These are phyloP conservation scores for Geosiphon pyriformis DNA, from an alignment of 192 early-diverging fungal species.

Conservation along the genomic window DNA sequence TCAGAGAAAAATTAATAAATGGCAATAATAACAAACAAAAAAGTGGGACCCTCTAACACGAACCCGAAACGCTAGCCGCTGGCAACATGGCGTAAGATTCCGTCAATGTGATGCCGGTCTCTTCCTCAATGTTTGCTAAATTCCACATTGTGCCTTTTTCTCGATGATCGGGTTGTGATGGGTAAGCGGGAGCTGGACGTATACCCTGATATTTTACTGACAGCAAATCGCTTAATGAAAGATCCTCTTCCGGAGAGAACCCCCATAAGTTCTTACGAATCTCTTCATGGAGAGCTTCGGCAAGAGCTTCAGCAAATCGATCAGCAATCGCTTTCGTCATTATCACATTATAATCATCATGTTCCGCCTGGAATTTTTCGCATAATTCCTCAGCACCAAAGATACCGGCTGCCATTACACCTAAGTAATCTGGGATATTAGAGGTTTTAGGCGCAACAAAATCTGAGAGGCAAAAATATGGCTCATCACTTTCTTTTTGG, in stretches of 20 bases:
- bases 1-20: no score
- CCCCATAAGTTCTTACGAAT: slow-evolving; percentile 88
- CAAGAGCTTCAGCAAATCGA: slow-evolving; percentile 87
- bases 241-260: slow-evolving; percentile 72
- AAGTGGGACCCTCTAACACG: no score
- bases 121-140: slow-evolving; percentile 68
- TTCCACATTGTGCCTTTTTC: slow-evolving; percentile 95
- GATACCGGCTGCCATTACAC: slow-evolving; percentile 85
- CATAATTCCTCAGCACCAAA: slow-evolving; percentile 88
- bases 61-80: slow-evolving; percentile 79
- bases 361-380: slow-evolving; percentile 69
- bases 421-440: slow-evolving; percentile 78
- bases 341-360: slow-evolving; percentile 89
- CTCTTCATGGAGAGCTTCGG: slow-evolving; percentile 85
- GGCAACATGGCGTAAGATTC: slow-evolving; percentile 92
- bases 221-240: slow-evolving; percentile 76
- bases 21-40: no score
- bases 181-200: slow-evolving; percentile 92
- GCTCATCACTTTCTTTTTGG: slow-evolving; percentile 71
- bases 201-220: slow-evolving; percentile 94
- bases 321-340: slow-evolving; percentile 96
- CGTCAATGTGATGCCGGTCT: slow-evolving; percentile 85
- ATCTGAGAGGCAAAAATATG: slow-evolving; percentile 85
- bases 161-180: slow-evolving; percentile 91
- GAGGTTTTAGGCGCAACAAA: slow-evolving; percentile 81